Percentiles rank a stretch among this genome's conserved stretches.
Evolutionary conservation across 768 basidiomycete species (phyloP).

Genomic region (Macrocybe gigantea): DNA sequence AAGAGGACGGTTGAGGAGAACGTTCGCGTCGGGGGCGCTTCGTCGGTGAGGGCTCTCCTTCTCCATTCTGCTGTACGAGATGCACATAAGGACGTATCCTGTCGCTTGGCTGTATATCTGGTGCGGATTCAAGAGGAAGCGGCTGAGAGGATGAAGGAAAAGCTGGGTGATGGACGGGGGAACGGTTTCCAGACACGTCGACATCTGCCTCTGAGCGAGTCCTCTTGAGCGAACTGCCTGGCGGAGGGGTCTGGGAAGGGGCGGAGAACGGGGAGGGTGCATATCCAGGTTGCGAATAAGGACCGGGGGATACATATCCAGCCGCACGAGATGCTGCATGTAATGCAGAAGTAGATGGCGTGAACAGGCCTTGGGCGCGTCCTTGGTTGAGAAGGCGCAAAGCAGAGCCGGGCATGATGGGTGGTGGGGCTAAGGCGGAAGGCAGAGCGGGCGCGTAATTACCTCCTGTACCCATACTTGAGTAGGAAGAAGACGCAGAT

Average conservation of each 20-base stretch:
- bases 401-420: slow-evolving; percentile 85
- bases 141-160: slow-evolving; percentile 17
- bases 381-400: slow-evolving; percentile 81
- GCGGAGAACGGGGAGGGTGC: slow-evolving; percentile 42
- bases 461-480: slow-evolving; percentile 40
- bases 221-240: slow-evolving; percentile 46
- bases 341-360: slow-evolving; percentile 70
- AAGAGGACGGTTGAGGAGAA: slow-evolving; percentile 24
- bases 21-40: slow-evolving; percentile 66
- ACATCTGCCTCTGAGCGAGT: slow-evolving; percentile 66
- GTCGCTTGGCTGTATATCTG: slow-evolving; percentile 42
- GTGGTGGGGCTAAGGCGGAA: slow-evolving; percentile 67
- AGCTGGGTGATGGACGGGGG: slow-evolving; percentile 12
- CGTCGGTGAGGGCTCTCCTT: slow-evolving; percentile 62
- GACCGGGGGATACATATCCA: slow-evolving; percentile 48
- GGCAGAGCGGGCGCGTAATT: slow-evolving; percentile 40
- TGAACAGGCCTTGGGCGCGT: slow-evolving; percentile 80
- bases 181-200: slow-evolving; percentile 25
- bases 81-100: slow-evolving; percentile 44
- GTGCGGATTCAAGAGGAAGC: slow-evolving; percentile 17
- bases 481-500: slow-evolving; percentile 65
- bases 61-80: slow-evolving; percentile 42
- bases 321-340: slow-evolving; percentile 32
- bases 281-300: slow-evolving; percentile 38
- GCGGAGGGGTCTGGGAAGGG: slow-evolving; percentile 47